Percentiles rank a stretch among this genome's conserved stretches.
These are phyloP conservation scores for Corinectria fuckeliana DNA, from an alignment of 2,329 filamentous ascomycete genomes.

Conservation along the genomic window DNA sequence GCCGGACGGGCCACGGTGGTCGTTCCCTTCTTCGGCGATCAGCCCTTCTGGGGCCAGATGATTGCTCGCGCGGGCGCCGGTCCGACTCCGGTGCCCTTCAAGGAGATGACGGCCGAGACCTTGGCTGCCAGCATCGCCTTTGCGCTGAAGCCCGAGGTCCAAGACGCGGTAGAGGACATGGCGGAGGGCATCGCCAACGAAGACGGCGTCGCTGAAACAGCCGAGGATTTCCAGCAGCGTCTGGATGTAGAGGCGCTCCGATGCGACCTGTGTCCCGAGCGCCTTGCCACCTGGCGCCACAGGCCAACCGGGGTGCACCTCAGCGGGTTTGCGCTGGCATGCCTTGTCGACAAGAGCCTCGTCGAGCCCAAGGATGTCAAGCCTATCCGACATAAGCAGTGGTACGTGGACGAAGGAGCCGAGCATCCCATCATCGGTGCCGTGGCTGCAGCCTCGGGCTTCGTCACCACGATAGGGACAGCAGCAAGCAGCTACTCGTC, in stretches of 20 bases:
- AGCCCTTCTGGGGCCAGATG: slow-evolving; percentile 72
- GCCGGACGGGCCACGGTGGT: slow-evolving; percentile 67
- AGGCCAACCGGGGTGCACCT: slow-evolving; percentile 60
- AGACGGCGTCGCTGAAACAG: slow-evolving; percentile 59
- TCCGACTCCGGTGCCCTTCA: slow-evolving; percentile 63
- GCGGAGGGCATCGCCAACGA: slow-evolving; percentile 61
- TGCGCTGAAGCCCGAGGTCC: slow-evolving; percentile 57
- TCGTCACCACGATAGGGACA: slow-evolving; percentile 62
- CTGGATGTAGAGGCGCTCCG: slow-evolving; percentile 60
- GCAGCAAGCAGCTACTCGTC: slow-evolving; percentile 28
- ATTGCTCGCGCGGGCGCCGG: slow-evolving; percentile 66
- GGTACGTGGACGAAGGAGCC: slow-evolving; percentile 70
- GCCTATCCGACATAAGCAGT: slow-evolving; percentile 55
- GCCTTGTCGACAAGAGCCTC: slow-evolving; percentile 60
- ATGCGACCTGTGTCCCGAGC: slow-evolving; percentile 64
- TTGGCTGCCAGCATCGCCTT: slow-evolving; percentile 60
- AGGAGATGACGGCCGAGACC: slow-evolving; percentile 62
- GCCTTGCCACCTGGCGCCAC: slow-evolving; percentile 67
- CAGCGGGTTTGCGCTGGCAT: slow-evolving; percentile 66
- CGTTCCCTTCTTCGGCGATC: slow-evolving; percentile 70
- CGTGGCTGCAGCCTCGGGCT: slow-evolving; percentile 68
- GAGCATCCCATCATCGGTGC: slow-evolving; percentile 69
- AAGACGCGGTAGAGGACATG: slow-evolving; percentile 46
- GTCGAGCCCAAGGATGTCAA: slow-evolving; percentile 65
- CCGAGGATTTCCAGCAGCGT: slow-evolving; percentile 60